Percentiles rank a stretch among this genome's conserved stretches.
Conservation (phyloP, 139 green algal genomes). For the Edaphochlamys debaryana region DNA sequence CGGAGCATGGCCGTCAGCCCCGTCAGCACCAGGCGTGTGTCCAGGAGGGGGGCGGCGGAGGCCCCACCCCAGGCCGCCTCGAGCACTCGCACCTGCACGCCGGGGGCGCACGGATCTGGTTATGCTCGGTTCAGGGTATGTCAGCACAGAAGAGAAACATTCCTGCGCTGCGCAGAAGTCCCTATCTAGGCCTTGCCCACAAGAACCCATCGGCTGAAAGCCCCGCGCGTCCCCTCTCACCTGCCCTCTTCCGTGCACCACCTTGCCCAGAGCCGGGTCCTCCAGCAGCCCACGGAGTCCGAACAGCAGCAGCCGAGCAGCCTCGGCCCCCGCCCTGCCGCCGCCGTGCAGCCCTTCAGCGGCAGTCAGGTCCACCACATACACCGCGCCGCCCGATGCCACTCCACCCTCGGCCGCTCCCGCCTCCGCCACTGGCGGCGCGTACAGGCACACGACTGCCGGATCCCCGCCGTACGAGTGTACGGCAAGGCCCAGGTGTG, state of each 20-base stretch:
- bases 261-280: not conserved
- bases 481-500: constrained; percentile 7
- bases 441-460: constrained; percentile 19
- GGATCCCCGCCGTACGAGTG: not conserved
- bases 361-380: constrained; percentile 1
- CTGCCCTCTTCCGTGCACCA: not conserved
- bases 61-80: too few relatives aligned
- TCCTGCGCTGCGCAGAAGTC: too few relatives aligned
- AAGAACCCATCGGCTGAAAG: too few relatives aligned
- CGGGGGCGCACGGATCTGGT: too few relatives aligned
- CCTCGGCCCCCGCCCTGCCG: not conserved
- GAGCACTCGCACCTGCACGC: too few relatives aligned
- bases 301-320: not conserved
- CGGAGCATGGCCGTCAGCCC: not conserved
- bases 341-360: not conserved
- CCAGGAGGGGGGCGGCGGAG: not conserved
- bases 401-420: too few relatives aligned
- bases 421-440: not conserved
- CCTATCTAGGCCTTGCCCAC: too few relatives aligned
- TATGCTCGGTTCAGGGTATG: too few relatives aligned
- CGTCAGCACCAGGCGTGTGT: constrained; percentile 8
- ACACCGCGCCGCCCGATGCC: not conserved
- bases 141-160: too few relatives aligned
- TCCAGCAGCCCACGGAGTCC: not conserved
- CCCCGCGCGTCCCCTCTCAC: too few relatives aligned